These are phyloP conservation scores for Dactylellina drechsleri DNA, from an alignment of 2,329 filamentous ascomycete species.

Conservation along the genomic window DNA sequence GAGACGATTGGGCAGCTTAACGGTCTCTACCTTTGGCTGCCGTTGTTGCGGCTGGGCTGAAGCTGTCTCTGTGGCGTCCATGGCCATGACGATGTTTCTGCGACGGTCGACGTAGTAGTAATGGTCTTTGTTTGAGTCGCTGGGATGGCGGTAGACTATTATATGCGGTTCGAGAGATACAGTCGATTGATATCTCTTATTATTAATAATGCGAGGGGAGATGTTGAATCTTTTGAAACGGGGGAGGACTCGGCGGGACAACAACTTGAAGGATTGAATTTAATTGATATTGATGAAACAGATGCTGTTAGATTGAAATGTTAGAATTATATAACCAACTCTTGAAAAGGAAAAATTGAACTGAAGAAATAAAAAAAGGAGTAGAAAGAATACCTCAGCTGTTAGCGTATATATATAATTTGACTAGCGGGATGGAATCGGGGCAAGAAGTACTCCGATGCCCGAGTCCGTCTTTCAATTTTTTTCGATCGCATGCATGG, in stretches of 20 bases:
- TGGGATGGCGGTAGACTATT: conserved; percentile 23
- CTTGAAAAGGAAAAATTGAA: no score
- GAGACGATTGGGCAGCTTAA: conserved; percentile 58
- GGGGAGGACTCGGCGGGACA: conserved; percentile 11
- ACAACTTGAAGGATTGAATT: conserved; percentile 15
- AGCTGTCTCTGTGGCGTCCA: conserved; percentile 30
- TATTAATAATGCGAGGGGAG: conserved; percentile 3
- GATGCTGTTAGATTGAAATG: no score
- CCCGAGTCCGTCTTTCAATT: no score
- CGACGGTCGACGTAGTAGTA: conserved; percentile 43
- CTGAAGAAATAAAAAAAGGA: no score
- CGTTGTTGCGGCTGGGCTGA: conserved; percentile 61
- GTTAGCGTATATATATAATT: no score
- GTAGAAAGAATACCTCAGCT: no score
- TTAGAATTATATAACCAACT: no score
- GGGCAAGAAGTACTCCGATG: no score
- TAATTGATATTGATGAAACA: no score
- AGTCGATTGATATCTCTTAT: not conserved
- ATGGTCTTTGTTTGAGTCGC: conserved; percentile 12
- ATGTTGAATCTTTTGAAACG: conserved; percentile 36
- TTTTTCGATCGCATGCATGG: no score
- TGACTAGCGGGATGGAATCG: no score
- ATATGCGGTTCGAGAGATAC: conserved; percentile 10
- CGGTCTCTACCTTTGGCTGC: conserved; percentile 56
- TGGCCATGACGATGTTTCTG: conserved; percentile 40